Evolutionary conservation across 371 early-diverging fungal species (phyloP), one percentile per base, ranked within the genome.

Genomic region (Mucor circinelloides): DNA sequence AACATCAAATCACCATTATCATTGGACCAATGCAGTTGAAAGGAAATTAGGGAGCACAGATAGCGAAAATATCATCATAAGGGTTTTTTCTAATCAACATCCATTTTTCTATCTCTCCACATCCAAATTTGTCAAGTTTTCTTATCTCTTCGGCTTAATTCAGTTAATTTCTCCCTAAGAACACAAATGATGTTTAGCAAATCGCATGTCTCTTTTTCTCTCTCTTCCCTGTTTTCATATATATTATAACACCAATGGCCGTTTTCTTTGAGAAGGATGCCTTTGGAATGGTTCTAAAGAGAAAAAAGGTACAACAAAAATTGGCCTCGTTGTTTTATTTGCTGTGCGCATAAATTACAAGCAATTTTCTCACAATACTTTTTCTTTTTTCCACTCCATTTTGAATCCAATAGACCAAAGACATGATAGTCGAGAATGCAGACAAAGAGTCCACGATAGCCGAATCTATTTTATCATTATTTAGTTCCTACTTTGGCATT

Each of bases 241-340:
- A 9, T 13, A 36, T 1, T 13, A 13, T 2, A 13, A 36, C 10
- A 8, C 13, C 36, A 36, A 36, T 36, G 36, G 31, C 13, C 40
- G 32, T 38, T 15, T 54, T 28, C 17, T 5, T 23, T 36, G 27
- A 19, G 2, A 32, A 44, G n/a, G 44, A 19, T 19, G n/a, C 34
- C 15, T 59, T 38, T 59, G 59, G 59, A 40, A 50, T 30, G 15
- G 21, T 61, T 50, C 61, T 48, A 34, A 21, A 61, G 0, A 30
- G 32, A 61, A 63, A 60, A 10, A 44, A 60, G 46, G 42, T 30
- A 55, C 31, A 44, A 54, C 3, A 50, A 32, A 44, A 42, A 46
- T 32, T 3, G 6, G 21, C 61, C 61, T 61, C 42, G 61, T 31
- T 21, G 30, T 31, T 32, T 61, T 61, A 10, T 6, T 6, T 23